Base-by-base conservation (phyloP, 1,139 yeast species). In the Scheffersomyces insectosa region DNA sequence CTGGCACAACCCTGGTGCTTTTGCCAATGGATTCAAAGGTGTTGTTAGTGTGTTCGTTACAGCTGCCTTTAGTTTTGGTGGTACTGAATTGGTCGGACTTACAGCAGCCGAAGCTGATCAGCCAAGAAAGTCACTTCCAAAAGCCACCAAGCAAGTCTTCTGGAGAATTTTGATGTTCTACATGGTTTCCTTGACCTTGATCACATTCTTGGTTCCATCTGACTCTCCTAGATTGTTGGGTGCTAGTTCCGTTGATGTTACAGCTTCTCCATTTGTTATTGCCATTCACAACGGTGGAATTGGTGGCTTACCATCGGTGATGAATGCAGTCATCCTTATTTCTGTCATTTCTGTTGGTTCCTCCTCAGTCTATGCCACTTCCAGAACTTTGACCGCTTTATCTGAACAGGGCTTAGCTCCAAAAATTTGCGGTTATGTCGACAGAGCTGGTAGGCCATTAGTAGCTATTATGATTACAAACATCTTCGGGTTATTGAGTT, bases 251-350 rank as follows among this genome's bases (percentile, higher is more conserved):
- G 70, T 63, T 16, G 79, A 74, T 51, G 75, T 57, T 33, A 77
- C 77, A 9, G 80, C 85, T 13, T 76, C 81, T 2, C 80, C 81
- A 5, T 68, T 76, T 41, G 81, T 76, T 37, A 68, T 76, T 52
- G 93, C 93, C 28, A 76, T 85, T 47, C 68, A 67, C 39, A 65
- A 72, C 49, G 84, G 82, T 38, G 80, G 85, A 38, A 75, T 83
- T 51, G 62, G 62, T 42, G 88, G 81, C 32, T 66, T 86, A 29
- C 87, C 91, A 15, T 80, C 85, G 37, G 80, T 86, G 42, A 79
- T 86, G 74, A 86, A 86, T 56, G 88, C 79, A 3, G 89, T 86
- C 28, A 83, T 86, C 51, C 67, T 86, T 63, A 65, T 85, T 41
- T 83, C 91, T 10, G 86, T 85, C 36, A 65, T 72, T 39, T 73